Evolutionary conservation across 345 rosid species (phyloP).

Genomic region (Eucalyptus pauciflora): DNA sequence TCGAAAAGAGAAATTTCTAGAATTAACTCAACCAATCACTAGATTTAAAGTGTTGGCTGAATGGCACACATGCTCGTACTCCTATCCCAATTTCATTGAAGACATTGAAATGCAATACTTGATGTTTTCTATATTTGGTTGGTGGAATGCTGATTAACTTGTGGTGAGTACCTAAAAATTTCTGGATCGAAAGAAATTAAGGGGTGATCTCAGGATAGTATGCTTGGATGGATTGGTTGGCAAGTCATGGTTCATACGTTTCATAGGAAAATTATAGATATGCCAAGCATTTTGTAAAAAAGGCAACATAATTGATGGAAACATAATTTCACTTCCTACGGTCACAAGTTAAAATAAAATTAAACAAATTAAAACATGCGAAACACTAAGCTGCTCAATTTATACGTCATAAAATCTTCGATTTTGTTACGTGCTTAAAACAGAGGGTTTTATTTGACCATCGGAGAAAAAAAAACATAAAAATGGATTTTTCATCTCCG

Average conservation of each 20-base stretch:
- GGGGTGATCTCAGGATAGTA: neutral
- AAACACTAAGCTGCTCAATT: neutral
- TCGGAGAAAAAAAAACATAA: rapidly evolving
- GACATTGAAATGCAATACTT: neutral
- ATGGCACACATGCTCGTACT: neutral
- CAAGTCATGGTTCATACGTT: neutral
- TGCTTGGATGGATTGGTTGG: neutral
- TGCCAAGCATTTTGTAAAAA: neutral
- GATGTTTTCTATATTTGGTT: neutral
- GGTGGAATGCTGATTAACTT: neutral
- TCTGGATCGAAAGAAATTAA: neutral
- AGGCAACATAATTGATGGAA: too few species aligned
- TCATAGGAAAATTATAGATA: too few species aligned
- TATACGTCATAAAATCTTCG: too few species aligned
- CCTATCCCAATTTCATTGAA: neutral
- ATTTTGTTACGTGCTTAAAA: neutral
- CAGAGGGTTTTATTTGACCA: neutral
- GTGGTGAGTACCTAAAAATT: neutral
- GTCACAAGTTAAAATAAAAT: neutral
- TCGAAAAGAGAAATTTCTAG: neutral
- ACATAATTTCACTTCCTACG: too few species aligned
- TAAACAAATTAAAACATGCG: rapidly evolving
- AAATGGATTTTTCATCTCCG: neutral
- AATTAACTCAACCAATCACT: neutral
- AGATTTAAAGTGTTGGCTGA: neutral